Conservation (phyloP, 2,329 filamentous ascomycete species). For the Neopestalotiopsis sp. region DNA sequence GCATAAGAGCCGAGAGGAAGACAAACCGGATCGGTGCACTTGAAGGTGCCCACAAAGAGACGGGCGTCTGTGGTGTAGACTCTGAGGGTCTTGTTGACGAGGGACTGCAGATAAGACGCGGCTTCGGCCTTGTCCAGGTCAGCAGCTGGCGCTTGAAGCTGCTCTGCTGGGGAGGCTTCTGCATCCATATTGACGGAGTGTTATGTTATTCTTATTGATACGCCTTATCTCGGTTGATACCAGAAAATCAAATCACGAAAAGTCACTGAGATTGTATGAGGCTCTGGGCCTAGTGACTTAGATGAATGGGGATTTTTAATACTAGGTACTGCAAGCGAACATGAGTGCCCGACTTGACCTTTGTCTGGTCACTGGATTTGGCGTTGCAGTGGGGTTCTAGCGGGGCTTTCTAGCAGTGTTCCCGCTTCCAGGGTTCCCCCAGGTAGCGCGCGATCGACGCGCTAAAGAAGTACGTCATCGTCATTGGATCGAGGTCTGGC, state of each 20-base stretch:
- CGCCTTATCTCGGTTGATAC: background rate
- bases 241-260: background rate
- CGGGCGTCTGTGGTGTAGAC: slow-evolving; percentile 82
- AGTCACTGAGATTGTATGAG: background rate
- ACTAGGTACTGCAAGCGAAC: background rate
- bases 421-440: background rate
- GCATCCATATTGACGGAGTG: background rate
- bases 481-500: slow-evolving; percentile 10
- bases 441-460: slow-evolving; percentile 13
- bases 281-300: background rate
- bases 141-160: background rate
- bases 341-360: too few species aligned
- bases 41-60: slow-evolving; percentile 89
- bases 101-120: slow-evolving; percentile 62
- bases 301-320: background rate
- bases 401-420: slow-evolving; percentile 7
- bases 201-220: background rate
- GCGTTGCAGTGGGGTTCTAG: slow-evolving; percentile 3
- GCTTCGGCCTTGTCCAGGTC: slow-evolving; percentile 50
- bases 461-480: slow-evolving; percentile 15
- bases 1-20: background rate
- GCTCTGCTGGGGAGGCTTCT: background rate
- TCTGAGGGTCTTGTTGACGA: slow-evolving; percentile 80
- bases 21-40: slow-evolving; percentile 86
- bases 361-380: slow-evolving; percentile 8